phyloP scores from a whole-genome alignment of 176 grass and related monocot species.

The Urochloa ruziziensis region DNA sequence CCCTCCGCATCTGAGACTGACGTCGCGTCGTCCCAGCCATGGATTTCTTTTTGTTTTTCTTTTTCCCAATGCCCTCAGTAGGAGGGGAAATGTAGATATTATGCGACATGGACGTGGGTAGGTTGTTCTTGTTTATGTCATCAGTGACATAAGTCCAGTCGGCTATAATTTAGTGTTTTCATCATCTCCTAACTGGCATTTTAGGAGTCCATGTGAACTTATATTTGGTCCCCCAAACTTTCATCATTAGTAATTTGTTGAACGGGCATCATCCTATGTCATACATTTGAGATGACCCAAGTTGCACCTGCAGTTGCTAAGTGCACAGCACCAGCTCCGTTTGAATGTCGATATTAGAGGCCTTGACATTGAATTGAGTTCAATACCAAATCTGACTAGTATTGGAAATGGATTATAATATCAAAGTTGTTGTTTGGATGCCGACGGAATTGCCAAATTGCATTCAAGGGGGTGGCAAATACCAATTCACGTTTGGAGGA shows the following conservation, averaged over 20 bases:
- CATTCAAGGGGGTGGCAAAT: too few relatives aligned
- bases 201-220: background rate
- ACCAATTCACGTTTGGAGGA: too few relatives aligned
- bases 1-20: background rate
- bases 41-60: too few relatives aligned
- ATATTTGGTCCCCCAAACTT: background rate
- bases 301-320: too few relatives aligned
- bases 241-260: background rate
- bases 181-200: background rate
- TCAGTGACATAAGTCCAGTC: constrained; percentile 29
- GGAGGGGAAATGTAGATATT: constrained; percentile 23
- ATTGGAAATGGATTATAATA: too few relatives aligned
- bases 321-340: too few relatives aligned
- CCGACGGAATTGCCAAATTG: too few relatives aligned
- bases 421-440: too few relatives aligned
- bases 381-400: too few relatives aligned
- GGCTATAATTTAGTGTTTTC: background rate
- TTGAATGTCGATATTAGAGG: too few relatives aligned
- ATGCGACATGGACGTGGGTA: background rate
- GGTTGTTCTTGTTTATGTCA: constrained; percentile 41
- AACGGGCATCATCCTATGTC: background rate
- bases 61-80: background rate
- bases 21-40: constrained; percentile 10
- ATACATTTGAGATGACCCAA: too few relatives aligned
- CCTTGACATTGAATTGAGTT: too few relatives aligned